A percentile compares a stretch with the other conserved stretches of the same genome.
Conservation (phyloP, 495 filamentous ascomycete genomes). For the Tetracladium marchalianum region DNA sequence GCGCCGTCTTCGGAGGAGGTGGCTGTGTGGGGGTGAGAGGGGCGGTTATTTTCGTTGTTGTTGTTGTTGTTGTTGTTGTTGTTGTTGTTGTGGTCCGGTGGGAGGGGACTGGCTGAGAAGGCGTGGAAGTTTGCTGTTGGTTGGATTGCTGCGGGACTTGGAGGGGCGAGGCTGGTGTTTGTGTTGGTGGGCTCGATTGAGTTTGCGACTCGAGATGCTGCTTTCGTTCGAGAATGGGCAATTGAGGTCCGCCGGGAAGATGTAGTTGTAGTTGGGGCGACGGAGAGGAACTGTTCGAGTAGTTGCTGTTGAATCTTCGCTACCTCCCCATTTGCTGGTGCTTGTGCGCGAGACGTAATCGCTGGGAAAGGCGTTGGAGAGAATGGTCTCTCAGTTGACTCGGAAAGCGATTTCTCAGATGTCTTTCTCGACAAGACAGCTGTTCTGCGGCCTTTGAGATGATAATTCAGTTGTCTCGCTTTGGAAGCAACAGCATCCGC, state of each 20-base stretch:
- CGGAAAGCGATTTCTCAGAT: constrained; percentile 10
- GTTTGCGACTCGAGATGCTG: constrained; percentile 6
- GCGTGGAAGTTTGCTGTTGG: background rate
- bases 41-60: background rate
- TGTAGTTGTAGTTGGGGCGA: background rate
- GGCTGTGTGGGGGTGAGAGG: constrained; percentile 3
- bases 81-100: background rate
- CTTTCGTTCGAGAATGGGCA: constrained; percentile 20
- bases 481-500: constrained; percentile 71
- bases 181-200: background rate
- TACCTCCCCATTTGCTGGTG: constrained; percentile 7
- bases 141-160: background rate
- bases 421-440: constrained; percentile 50
- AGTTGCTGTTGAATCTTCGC: constrained; percentile 16
- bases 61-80: too few species aligned
- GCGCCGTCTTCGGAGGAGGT: constrained; percentile 11
- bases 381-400: constrained; percentile 6
- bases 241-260: constrained; percentile 21
- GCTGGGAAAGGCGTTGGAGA: constrained; percentile 16
- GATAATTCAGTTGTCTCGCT: constrained; percentile 74
- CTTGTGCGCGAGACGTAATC: constrained; percentile 3
- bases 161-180: background rate
- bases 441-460: constrained; percentile 62
- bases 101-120: background rate
- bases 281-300: constrained; percentile 17